Percentiles rank a stretch among this genome's conserved stretches.
These are phyloP conservation scores for Coelastrella sp. DNA, from an alignment of 139 green algal species.

Conservation along the genomic window DNA sequence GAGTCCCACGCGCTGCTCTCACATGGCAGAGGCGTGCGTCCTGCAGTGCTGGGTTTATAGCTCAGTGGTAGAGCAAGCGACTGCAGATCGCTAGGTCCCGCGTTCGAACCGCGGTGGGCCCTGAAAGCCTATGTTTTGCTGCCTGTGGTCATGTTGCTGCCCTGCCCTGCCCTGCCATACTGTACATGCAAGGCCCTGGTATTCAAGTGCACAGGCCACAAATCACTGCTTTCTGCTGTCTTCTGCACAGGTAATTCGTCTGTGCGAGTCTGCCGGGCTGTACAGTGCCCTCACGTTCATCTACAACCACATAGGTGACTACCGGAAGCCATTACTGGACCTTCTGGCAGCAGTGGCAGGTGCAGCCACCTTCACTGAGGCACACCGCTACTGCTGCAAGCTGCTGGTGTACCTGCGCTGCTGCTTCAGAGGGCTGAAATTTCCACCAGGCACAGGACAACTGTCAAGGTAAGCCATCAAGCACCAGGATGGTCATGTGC, in stretches of 20 bases:
- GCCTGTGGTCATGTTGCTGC: neutral
- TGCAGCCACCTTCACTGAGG: neutral
- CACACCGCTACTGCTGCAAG: constrained; percentile 1
- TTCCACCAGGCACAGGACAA: constrained; percentile 22
- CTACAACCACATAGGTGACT: constrained; percentile 84
- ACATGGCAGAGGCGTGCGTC: neutral
- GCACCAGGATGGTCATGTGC: too few relatives aligned
- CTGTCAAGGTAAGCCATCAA: neutral
- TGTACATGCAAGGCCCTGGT: neutral
- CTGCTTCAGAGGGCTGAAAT: constrained; percentile 10
- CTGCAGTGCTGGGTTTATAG: constrained; percentile 40
- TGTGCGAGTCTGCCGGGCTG: constrained; percentile 84
- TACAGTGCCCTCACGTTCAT: constrained; percentile 83
- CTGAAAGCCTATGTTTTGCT: neutral
- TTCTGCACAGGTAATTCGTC: constrained; percentile 50
- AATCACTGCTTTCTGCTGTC: too few relatives aligned
- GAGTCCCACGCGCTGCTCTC: neutral
- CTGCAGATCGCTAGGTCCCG: constrained; percentile 55
- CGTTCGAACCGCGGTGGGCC: constrained; percentile 45
- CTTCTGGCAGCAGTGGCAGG: constrained; percentile 74
- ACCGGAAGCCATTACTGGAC: constrained; percentile 78
- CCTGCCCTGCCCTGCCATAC: too few relatives aligned
- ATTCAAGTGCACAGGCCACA: too few relatives aligned
- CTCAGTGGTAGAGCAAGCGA: constrained; percentile 59
- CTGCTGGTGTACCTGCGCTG: constrained; percentile 17